phyloP scores from a whole-genome alignment of 257 asterid species.

The Solanum rostratum region DNA sequence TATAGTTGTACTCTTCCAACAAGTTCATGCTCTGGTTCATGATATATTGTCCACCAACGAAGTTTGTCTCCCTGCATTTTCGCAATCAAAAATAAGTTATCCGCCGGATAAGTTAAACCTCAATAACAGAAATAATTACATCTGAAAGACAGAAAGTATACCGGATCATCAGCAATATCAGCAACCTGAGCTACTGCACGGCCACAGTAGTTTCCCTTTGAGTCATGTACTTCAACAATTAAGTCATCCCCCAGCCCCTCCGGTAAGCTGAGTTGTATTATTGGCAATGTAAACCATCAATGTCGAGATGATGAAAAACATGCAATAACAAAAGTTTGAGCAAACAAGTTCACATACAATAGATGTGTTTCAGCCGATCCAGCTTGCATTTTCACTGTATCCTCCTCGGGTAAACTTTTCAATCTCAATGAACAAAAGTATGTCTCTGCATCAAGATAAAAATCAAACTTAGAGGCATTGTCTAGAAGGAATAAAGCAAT shows the following conservation, averaged over 20 bases:
- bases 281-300: slow-evolving; percentile 4
- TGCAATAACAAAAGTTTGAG: neutral
- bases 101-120: neutral
- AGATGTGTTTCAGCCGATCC: slow-evolving; percentile 92
- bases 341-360: slow-evolving; percentile 49
- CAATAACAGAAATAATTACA: neutral
- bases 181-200: slow-evolving; percentile 80
- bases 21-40: slow-evolving; percentile 86
- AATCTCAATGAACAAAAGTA: slow-evolving; percentile 69
- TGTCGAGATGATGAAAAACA: neutral
- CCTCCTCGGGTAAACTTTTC: slow-evolving; percentile 78
- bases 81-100: slow-evolving; percentile 5
- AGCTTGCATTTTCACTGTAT: slow-evolving; percentile 78
- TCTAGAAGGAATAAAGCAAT: neutral
- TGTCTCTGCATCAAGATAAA: slow-evolving; percentile 37
- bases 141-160: slow-evolving; percentile 16
- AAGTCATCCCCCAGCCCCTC: slow-evolving; percentile 90
- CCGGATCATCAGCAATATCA: slow-evolving; percentile 85
- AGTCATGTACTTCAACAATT: slow-evolving; percentile 67
- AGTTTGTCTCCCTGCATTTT: slow-evolving; percentile 73
- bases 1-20: slow-evolving; percentile 77
- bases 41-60: slow-evolving; percentile 65
- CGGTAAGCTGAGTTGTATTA: slow-evolving; percentile 50
- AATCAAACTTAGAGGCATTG: neutral
- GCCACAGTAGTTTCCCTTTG: slow-evolving; percentile 72